Evolutionary conservation across 257 asterid genomes (phyloP), one percentile per base, ranked within the genome.

Genomic region (Anisodus tanguticus): DNA sequence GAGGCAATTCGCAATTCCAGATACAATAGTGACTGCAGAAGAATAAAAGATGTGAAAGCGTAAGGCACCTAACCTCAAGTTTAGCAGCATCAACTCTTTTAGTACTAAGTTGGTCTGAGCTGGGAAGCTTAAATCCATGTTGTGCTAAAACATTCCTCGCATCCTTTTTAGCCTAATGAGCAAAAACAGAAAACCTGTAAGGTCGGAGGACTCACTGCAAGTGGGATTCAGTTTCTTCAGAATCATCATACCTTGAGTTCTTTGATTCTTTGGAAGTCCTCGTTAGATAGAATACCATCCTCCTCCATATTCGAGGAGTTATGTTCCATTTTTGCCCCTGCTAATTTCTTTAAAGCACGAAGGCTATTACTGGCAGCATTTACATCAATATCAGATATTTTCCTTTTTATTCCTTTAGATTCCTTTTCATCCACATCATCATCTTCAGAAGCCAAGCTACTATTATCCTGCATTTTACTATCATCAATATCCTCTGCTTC

Each of bases 261-360:
- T 91, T 86, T 95, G 86, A 97, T 93, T 89, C 92, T 88, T 89
- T 88, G 93, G 93, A 95, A 97, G 89, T 93, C 98, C 91, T 97
- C 98, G 17, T 95, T 95, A 45, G 98, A 97, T 62, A 94, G 95
- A 87, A 96, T 91, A 43, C 97, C 98, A 81, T 94, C 98, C 49
- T 85, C 98, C 49, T 85, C 66, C 63, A 87, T 45, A 77, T 88
- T 87, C 11, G 87, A 83, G n/a, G 92, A 16, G 76, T 58, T 85
- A 68, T 84, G 57, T 67, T 64, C 85, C 83, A 63, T 57, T 37
- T 82, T 88, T 55, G 88, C 85, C 82, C 85, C 97, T 2, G 97
- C 97, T 81, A 95, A 84, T 86, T 88, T 94, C 93, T 94, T 96
- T 89, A 96, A 84, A 82, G 97, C 94, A 55, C 97, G 91, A 78